These are phyloP conservation scores for Suillus placidus DNA, from an alignment of 768 basidiomycete species.

Conservation along the genomic window DNA sequence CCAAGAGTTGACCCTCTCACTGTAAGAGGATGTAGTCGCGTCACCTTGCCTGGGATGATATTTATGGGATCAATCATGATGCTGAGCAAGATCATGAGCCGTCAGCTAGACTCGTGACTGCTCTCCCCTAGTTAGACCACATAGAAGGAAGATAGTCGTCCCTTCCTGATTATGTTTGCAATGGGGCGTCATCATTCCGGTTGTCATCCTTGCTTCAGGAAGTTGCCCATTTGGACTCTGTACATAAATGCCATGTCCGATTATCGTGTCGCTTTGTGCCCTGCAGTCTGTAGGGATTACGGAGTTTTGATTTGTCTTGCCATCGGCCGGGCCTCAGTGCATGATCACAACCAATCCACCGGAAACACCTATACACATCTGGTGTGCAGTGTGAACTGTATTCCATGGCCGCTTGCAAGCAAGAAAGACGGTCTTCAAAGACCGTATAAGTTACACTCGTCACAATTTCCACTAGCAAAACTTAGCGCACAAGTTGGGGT, in stretches of 20 bases:
- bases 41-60: background rate
- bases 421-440: background rate
- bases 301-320: background rate
- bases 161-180: background rate
- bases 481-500: background rate
- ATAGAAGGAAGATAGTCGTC: no score
- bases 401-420: background rate
- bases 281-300: background rate
- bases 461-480: background rate
- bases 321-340: background rate
- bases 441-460: background rate
- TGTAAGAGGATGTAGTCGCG: background rate
- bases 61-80: background rate
- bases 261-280: background rate
- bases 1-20: background rate
- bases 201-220: background rate
- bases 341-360: background rate
- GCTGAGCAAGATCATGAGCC: background rate
- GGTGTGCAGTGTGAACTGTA: background rate
- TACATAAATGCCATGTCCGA: background rate
- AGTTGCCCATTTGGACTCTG: background rate
- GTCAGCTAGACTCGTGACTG: background rate
- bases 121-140: no score
- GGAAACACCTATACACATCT: background rate
- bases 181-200: background rate